Percentiles rank a stretch among this genome's conserved stretches.
Evolutionary conservation across 2,329 filamentous ascomycete species (phyloP).

Genomic region (Penicillium aurantiogriseum): DNA sequence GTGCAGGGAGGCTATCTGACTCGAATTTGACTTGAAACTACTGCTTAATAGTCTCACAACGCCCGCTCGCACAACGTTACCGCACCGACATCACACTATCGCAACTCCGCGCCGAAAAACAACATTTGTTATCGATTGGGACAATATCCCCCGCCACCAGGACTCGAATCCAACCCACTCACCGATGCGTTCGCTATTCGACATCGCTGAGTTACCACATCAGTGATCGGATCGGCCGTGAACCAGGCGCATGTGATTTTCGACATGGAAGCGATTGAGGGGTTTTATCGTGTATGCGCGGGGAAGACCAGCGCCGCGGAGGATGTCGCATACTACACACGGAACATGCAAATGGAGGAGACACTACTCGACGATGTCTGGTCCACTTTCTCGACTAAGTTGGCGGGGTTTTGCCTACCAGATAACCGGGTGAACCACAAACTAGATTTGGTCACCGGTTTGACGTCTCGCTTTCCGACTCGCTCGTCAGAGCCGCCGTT

Average conservation of each 20-base stretch:
- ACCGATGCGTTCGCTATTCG: conserved; percentile 19
- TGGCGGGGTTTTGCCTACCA: background rate
- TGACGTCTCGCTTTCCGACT: conserved; percentile 9
- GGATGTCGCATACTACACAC: background rate
- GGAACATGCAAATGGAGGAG: conserved; percentile 6
- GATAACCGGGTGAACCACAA: background rate
- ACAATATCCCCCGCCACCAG: background rate
- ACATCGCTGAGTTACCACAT: conserved; percentile 12
- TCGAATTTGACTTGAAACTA: conserved; percentile 1
- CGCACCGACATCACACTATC: background rate
- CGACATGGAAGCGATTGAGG: conserved; percentile 18
- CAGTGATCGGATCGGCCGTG: conserved; percentile 9
- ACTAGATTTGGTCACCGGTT: conserved; percentile 1
- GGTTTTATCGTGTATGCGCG: conserved; percentile 3
- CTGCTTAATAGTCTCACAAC: background rate
- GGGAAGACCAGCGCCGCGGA: background rate
- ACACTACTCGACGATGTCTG: conserved; percentile 13
- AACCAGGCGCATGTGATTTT: conserved; percentile 12
- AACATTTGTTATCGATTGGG: background rate
- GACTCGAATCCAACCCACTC: conserved; percentile 4
- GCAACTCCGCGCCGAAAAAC: background rate
- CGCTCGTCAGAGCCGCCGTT: conserved; percentile 11
- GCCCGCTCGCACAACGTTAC: background rate
- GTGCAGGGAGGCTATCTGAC: conserved; percentile 18
- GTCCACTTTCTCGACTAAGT: conserved; percentile 1